phyloP scores from a whole-genome alignment of 2,329 filamentous ascomycete genomes.

The Fusarium sp. region DNA sequence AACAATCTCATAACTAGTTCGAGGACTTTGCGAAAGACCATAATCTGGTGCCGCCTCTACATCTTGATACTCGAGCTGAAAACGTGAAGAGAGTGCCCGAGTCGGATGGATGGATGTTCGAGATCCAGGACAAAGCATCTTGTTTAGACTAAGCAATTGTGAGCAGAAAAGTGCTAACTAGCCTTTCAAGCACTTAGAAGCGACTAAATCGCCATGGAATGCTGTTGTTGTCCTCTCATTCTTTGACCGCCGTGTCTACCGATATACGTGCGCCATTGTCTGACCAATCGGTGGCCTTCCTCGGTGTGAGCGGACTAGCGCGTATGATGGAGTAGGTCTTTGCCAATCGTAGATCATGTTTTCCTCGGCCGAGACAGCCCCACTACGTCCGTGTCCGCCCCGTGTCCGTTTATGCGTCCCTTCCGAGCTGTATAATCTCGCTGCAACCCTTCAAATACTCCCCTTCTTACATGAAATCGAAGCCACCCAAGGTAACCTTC shows the following conservation, averaged over 20 bases:
- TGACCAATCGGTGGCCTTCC: not conserved
- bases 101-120: not conserved
- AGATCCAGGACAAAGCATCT: not conserved
- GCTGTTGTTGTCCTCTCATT: too few species aligned
- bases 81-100: not conserved
- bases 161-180: not conserved
- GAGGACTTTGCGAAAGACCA: not conserved
- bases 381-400: not conserved
- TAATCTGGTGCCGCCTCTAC: not conserved
- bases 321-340: rapidly evolving
- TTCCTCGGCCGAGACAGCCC: rapidly evolving
- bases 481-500: rapidly evolving
- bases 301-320: not conserved
- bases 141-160: not conserved
- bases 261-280: too few species aligned
- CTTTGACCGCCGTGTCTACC: too few species aligned
- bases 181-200: not conserved
- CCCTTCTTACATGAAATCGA: not conserved
- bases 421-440: not conserved
- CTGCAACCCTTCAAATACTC: not conserved
- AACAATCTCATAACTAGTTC: not conserved
- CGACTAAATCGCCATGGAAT: too few species aligned
- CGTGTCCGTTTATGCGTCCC: not conserved
- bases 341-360: rapidly evolving
- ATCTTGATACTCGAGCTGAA: not conserved